Evolutionary conservation across 306 rosid species (phyloP).

Genomic region (Morella rubra): DNA sequence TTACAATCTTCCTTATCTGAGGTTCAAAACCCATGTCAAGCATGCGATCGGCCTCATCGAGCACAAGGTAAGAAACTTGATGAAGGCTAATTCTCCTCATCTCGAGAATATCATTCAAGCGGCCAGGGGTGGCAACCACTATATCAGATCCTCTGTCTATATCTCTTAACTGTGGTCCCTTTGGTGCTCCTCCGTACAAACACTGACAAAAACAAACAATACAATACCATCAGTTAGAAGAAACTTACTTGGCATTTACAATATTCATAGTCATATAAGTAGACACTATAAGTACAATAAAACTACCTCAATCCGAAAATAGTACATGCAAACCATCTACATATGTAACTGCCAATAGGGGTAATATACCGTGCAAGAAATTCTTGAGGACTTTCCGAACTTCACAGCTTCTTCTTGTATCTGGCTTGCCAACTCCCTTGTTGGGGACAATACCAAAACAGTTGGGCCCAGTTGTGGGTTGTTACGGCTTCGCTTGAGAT

Average conservation of each 20-base stretch:
- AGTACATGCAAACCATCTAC: neutral
- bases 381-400: conserved; percentile 81
- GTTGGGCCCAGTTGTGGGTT: conserved; percentile 76
- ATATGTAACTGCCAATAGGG: neutral
- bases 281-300: neutral
- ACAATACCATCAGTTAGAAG: neutral
- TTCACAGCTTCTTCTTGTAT: conserved; percentile 97
- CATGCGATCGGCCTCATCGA: conserved; percentile 99
- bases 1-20: conserved; percentile 95
- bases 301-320: neutral
- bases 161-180: conserved; percentile 98
- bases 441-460: conserved; percentile 86
- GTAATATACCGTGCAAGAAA: conserved; percentile 73
- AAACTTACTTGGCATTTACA: neutral
- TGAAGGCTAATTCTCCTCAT: conserved; percentile 89
- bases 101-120: conserved; percentile 98
- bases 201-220: conserved; percentile 45
- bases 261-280: neutral
- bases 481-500: conserved; percentile 75
- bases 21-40: conserved; percentile 99
- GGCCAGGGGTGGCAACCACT: conserved; percentile 99
- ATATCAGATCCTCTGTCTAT: conserved; percentile 90
- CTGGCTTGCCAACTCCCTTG: conserved; percentile 98
- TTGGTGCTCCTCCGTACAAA: conserved; percentile 98
- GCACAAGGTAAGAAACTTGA: conserved; percentile 89